Conservation (phyloP, 2,329 filamentous ascomycete genomes). For the Didymella sp. region DNA sequence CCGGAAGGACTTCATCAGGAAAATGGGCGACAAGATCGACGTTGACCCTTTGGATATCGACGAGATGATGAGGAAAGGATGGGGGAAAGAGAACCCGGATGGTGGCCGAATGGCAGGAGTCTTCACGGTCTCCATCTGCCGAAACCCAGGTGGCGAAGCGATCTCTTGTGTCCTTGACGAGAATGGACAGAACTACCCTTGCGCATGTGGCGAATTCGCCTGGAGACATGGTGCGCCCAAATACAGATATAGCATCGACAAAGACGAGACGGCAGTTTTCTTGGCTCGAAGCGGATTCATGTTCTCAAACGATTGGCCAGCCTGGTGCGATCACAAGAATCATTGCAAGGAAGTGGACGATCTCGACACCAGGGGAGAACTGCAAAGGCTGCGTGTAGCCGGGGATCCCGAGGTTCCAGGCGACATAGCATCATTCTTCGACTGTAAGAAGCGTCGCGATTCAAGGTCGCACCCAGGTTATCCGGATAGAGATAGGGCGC, state of each 20-base stretch:
- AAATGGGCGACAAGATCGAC: neutral
- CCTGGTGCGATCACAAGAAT: neutral
- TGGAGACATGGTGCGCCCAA: constrained; percentile 5
- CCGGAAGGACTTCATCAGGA: neutral
- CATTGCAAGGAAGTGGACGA: neutral
- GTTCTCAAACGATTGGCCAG: neutral
- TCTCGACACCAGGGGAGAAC: neutral
- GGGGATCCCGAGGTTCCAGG: neutral
- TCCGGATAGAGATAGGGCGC: neutral
- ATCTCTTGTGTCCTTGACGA: constrained; percentile 20
- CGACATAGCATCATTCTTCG: neutral
- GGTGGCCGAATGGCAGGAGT: neutral
- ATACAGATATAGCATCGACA: neutral
- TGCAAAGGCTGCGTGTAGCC: neutral
- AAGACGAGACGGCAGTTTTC: neutral
- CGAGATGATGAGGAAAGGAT: too few relatives aligned
- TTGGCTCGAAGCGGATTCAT: neutral
- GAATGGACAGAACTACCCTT: constrained; percentile 21
- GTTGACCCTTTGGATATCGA: neutral
- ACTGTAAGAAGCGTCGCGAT: neutral
- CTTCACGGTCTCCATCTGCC: constrained; percentile 18
- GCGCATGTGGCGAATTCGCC: constrained; percentile 28
- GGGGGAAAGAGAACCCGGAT: neutral
- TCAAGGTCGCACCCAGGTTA: neutral
- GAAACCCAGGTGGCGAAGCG: constrained; percentile 23